Evolutionary conservation across 495 filamentous ascomycete species (phyloP).

Genomic region (Collariella sp.): DNA sequence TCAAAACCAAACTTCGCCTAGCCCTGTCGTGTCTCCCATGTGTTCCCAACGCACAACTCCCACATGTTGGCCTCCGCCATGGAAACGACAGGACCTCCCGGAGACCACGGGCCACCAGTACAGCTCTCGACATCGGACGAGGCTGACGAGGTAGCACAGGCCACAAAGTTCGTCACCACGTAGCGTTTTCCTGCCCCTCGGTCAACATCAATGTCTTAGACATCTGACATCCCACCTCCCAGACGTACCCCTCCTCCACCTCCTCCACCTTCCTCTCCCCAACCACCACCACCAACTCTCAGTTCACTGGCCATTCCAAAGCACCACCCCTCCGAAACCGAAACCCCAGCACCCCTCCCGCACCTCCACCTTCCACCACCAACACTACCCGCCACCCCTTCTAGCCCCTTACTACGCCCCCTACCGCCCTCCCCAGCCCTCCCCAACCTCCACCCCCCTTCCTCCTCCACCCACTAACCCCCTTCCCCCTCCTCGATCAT

Average conservation of each 20-base stretch:
- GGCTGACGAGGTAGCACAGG: slow-evolving; percentile 25
- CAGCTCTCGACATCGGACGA: slow-evolving; percentile 29
- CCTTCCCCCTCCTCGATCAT: too few relatives aligned
- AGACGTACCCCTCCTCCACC: slow-evolving; percentile 11
- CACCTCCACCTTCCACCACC: not conserved
- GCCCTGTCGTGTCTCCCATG: slow-evolving; percentile 8
- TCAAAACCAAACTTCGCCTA: not conserved
- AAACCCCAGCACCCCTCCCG: slow-evolving; percentile 13
- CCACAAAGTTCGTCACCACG: slow-evolving; percentile 18
- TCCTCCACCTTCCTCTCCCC: slow-evolving; percentile 1
- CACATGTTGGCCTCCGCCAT: slow-evolving; percentile 16
- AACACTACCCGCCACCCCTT: not conserved
- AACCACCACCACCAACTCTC: slow-evolving; percentile 16
- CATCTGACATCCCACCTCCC: not conserved
- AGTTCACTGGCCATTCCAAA: slow-evolving; percentile 32
- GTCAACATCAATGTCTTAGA: not conserved
- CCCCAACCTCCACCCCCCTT: not conserved
- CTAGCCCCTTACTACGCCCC: not conserved
- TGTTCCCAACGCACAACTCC: not conserved
- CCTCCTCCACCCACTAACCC: not conserved
- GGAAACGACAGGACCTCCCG: slow-evolving; percentile 28
- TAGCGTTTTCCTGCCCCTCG: not conserved
- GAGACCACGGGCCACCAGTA: slow-evolving; percentile 25
- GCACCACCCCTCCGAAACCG: slow-evolving; percentile 19
- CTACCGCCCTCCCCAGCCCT: not conserved